Evolutionary conservation across 2,329 filamentous ascomycete species (phyloP), one percentile per base, ranked within the genome.

Genomic region (Magnaporthales sp.): DNA sequence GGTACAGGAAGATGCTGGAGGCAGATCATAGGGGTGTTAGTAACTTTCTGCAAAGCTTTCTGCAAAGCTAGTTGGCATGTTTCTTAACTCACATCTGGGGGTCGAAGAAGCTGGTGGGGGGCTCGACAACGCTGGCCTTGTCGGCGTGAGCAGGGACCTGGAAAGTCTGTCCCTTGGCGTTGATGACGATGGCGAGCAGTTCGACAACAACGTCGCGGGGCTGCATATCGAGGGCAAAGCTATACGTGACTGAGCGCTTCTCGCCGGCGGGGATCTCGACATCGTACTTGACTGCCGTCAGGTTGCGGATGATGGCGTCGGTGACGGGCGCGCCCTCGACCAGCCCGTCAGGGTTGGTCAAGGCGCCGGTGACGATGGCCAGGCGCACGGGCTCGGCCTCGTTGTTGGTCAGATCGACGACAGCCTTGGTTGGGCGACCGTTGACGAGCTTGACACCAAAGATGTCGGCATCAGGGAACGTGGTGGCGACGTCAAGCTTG

Each of bases 381-480:
- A 99, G 83, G 69, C 84, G 86, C 74, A 99, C 86, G 27, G 93
- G 85, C 65, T 83, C 83, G 13, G 86, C 83, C 80, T 99, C 95
- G 69, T 91, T 83, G 83, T 99, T 99, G 77, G 84, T 86, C 76
- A 99, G 84, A 74, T 92, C 88, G 73, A 99, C 81, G 66, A 96
- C 80, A 46, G 93, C 90, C 77, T 91, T 88, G 70, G 93, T 97
- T 58, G 92, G 87, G 71, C 90, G 89, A 74, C 93, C 92, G 77
- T 99, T 99, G 83, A 98, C 86, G 72, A 98, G 88, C 86, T 96
- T 97, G 73, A 98, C 88, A 73, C 94, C 95, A 73, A 97, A 95
- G 79, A 96, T 89, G 81, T 96, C 92, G 81, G 89, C 77, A 75
- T 89, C 82, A 79, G 86, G 80, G 81, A 88, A 86, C 77, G 82